These are phyloP conservation scores for Lojkania enalia DNA, from an alignment of 2,329 filamentous ascomycete species.

Conservation along the genomic window DNA sequence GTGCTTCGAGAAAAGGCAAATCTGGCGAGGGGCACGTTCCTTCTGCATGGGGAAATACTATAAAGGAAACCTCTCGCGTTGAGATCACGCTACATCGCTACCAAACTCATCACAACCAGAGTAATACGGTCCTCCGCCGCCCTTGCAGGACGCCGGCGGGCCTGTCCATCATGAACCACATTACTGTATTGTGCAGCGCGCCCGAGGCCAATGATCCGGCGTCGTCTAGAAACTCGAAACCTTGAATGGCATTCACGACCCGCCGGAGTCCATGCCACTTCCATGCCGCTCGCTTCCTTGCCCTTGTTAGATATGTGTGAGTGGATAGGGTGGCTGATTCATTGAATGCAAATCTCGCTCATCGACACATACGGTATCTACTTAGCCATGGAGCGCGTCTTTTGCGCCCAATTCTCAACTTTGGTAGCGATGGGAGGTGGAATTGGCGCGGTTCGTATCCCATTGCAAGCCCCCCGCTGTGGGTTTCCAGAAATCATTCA, in stretches of 20 bases:
- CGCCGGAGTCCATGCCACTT: not conserved
- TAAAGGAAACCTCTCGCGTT: constrained; percentile 26
- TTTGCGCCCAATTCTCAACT: constrained; percentile 19
- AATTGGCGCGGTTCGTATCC: constrained; percentile 16
- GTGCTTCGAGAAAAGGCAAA: not conserved
- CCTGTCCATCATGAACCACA: no score
- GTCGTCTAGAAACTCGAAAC: not conserved
- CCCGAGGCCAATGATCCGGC: not conserved
- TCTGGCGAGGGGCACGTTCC: constrained; percentile 18
- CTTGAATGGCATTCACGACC: constrained; percentile 1
- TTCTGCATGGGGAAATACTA: constrained; percentile 32
- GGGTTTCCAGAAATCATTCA: constrained; percentile 30
- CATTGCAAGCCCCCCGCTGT: constrained; percentile 16
- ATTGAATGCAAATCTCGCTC: constrained; percentile 16
- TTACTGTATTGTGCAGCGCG: not conserved
- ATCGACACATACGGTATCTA: constrained; percentile 9
- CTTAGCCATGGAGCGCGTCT: constrained; percentile 12
- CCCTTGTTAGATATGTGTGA: not conserved
- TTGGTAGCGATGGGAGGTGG: constrained; percentile 17
- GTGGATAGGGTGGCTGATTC: constrained; percentile 2
- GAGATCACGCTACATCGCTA: constrained; percentile 32
- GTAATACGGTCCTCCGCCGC: constrained; percentile 27
- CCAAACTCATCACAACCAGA: constrained; percentile 28
- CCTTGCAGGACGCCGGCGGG: no score
- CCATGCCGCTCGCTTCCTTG: no score